Evolutionary conservation across 2,329 filamentous ascomycete genomes (phyloP), one percentile per base, ranked within the genome.

Genomic region (Pseudohalonectria lignicola): DNA sequence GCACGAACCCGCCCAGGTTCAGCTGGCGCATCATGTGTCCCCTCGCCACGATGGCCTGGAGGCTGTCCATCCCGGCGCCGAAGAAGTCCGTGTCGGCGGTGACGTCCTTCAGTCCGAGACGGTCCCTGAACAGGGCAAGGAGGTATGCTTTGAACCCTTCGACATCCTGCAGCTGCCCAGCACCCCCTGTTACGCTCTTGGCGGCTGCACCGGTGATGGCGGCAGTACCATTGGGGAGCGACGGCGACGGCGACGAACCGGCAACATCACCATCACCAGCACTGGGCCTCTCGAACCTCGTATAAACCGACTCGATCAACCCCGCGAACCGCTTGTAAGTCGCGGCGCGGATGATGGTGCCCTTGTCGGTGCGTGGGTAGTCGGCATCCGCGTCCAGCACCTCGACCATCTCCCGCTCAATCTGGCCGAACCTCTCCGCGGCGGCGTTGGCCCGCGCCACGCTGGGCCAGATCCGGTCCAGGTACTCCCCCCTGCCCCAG

Each of bases 31-130:
- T 54, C 20, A 82, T 67, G 2, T 60, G 53, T 13, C 62, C 61
- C 44, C 76, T 65, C 41, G 76, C 65, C 37, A 67, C 64, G 34
- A 63, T 63, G 1, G 73, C 68, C 43, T 76, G 70, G 19, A 80
- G 52, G 33, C 68, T 74, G 49, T 80, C 76, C 2, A 79, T 57
- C 0, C 76, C 76, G 1, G 64, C 54, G 0, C 62, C 55, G 47
- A 79, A 81, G 47, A 82, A 72, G 48, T 81, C 76, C 1, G 66
- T 62, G 15, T 67, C 64, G 33, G 57, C 23, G 37, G 48, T 32
- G 9, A 49, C 40, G 3, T 54, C 49, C 19, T 47, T 50, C 7
- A 47, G 42, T 0, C 47, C 40, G 3, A 61, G 31, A 1, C 52
- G 43, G 19, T 48, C 43, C 37, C 33, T 44, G 3, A 62, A 47